phyloP scores from a whole-genome alignment of 768 basidiomycete genomes.

The Tylopilus rubrobrunneus region DNA sequence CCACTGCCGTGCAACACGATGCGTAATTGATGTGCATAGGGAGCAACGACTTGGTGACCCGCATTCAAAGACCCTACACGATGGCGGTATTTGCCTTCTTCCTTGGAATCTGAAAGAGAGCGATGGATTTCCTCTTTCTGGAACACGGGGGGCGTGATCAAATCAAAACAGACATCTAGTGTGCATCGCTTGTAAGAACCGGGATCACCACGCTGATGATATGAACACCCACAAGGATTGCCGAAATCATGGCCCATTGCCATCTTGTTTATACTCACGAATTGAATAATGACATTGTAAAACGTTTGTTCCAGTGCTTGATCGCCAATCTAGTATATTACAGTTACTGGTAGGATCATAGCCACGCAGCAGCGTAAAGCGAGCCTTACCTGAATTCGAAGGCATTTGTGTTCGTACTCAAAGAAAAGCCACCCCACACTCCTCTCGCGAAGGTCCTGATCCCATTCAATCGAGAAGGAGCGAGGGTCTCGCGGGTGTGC shows the following conservation, averaged over 20 bases:
- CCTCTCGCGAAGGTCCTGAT: constrained; percentile 42
- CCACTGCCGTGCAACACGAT: constrained; percentile 51
- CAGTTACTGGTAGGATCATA: background rate
- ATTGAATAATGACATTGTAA: constrained; percentile 48
- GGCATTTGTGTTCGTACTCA: constrained; percentile 64
- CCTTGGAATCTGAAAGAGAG: constrained; percentile 34
- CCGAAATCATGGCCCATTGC: constrained; percentile 57
- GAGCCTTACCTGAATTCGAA: constrained; percentile 53
- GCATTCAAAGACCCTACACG: constrained; percentile 56
- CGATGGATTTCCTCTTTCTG: constrained; percentile 60
- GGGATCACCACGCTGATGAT: constrained; percentile 1
- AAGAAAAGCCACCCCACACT: constrained; percentile 55
- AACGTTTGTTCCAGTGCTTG: constrained; percentile 48
- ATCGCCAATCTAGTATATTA: constrained; percentile 51
- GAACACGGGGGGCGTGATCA: constrained; percentile 59
- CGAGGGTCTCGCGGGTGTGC: constrained; percentile 35
- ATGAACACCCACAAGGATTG: constrained; percentile 51
- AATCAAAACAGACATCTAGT: constrained; percentile 66
- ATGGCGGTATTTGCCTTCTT: constrained; percentile 41
- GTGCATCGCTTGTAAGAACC: constrained; percentile 5
- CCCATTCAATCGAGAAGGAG: constrained; percentile 70
- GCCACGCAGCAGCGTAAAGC: background rate
- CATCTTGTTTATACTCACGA: constrained; percentile 57
- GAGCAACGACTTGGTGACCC: constrained; percentile 57
- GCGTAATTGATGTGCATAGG: constrained; percentile 70